A percentile compares a stretch with the other conserved stretches of the same genome.
Evolutionary conservation across 1,284 basidiomycete genomes (phyloP).

Genomic region (Austroboletus novae-zelandiae): DNA sequence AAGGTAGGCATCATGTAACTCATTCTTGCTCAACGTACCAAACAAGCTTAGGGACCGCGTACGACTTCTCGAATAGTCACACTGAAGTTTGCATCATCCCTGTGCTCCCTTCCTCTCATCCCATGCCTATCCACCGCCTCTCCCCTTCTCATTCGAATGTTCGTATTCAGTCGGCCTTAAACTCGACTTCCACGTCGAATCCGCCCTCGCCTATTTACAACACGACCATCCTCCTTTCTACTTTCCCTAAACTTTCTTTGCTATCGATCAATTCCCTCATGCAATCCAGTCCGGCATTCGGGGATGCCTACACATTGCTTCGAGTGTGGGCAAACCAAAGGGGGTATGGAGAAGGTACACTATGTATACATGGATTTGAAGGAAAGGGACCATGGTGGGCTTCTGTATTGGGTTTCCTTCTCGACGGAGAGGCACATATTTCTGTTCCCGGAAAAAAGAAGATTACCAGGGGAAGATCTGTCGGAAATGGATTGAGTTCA

Average conservation of each 20-base stretch:
- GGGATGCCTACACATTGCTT: conserved; percentile 77
- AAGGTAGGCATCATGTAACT: conserved; percentile 41
- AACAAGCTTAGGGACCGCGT: conserved; percentile 45
- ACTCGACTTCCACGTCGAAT: conserved; percentile 7
- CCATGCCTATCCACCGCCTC: conserved; percentile 66
- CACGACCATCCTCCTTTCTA: conserved; percentile 65
- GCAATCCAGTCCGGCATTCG: conserved; percentile 62
- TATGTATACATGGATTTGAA: conserved; percentile 69
- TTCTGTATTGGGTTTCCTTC: conserved; percentile 67
- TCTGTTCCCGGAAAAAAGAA: conserved; percentile 24
- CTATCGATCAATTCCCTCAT: conserved; percentile 68
- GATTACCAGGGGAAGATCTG: conserved; percentile 47
- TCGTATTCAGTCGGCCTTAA: conserved; percentile 38
- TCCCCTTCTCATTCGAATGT: conserved; percentile 78
- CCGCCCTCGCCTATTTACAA: conserved; percentile 79
- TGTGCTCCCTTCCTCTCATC: conserved; percentile 52
- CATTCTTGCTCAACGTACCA: conserved; percentile 17
- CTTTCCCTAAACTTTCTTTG: conserved; percentile 65
- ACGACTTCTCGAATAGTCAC: conserved; percentile 69
- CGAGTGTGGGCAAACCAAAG: conserved; percentile 91
- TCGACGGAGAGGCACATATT: conserved; percentile 63
- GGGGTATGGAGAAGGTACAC: conserved; percentile 62
- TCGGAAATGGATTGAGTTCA: conserved; percentile 76
- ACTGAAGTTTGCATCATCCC: conserved; percentile 76
- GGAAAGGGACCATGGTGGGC: conserved; percentile 69